phyloP scores from a whole-genome alignment of 352 stramenopile species.

The Globisporangium sylvaticum region DNA sequence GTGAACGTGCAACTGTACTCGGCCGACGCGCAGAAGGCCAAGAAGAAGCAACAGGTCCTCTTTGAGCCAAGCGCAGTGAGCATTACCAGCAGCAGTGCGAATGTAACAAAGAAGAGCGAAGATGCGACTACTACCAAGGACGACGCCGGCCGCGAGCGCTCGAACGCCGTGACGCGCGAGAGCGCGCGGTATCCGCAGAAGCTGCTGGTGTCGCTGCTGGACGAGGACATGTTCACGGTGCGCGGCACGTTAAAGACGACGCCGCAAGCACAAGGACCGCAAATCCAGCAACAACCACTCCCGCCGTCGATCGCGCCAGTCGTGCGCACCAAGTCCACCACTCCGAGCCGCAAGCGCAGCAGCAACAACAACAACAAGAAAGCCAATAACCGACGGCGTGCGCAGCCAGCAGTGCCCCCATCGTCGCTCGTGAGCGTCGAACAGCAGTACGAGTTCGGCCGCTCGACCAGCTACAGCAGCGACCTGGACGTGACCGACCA shows the following conservation, averaged over 20 bases:
- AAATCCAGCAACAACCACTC: not conserved
- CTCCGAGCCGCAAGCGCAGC: slow-evolving; percentile 9
- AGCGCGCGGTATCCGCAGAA: slow-evolving; percentile 14
- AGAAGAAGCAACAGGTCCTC: not conserved
- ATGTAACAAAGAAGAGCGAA: slow-evolving; percentile 19
- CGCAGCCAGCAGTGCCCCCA: not conserved
- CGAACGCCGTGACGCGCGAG: slow-evolving; percentile 11
- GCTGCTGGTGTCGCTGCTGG: slow-evolving; percentile 28
- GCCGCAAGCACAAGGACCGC: not conserved
- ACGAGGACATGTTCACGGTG: slow-evolving; percentile 18
- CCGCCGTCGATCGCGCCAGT: slow-evolving; percentile 1
- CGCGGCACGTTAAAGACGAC: not conserved
- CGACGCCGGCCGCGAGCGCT: not conserved
- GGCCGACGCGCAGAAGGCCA: slow-evolving; percentile 14
- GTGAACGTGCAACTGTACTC: slow-evolving; percentile 19
- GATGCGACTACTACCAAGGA: slow-evolving; percentile 15
- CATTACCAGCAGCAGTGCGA: slow-evolving; percentile 5
- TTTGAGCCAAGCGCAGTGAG: not conserved
- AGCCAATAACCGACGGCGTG: slow-evolving; percentile 6
- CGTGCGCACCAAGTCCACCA: slow-evolving; percentile 19
- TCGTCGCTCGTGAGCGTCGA: slow-evolving; percentile 5
- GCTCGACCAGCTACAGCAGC: slow-evolving; percentile 5
- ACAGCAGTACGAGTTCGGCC: slow-evolving; percentile 22
- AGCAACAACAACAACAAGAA: slow-evolving; percentile 26
- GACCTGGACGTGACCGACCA: slow-evolving; percentile 3